Base-by-base conservation (phyloP, 1,139 yeast species). In the Hyphopichia pseudoburtonii region DNA sequence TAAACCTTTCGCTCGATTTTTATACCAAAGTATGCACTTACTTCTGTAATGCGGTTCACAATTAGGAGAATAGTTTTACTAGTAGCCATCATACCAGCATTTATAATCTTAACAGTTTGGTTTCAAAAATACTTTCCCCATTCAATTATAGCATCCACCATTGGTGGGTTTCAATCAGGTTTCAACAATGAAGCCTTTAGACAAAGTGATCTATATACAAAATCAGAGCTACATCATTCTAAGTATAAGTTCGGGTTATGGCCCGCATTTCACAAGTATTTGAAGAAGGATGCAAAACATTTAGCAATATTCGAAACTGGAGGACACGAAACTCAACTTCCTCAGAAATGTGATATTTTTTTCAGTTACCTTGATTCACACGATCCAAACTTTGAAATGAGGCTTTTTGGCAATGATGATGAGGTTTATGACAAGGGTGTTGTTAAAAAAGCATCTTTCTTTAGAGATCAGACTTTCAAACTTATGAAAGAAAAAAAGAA, bases 371-470 rank as follows among this genome's bases (percentile, higher is more conserved):
- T 59, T 40, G 32, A 42, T 5, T 30, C 36, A 3, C 31, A 24
- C 4, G 23, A 58, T 34, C 64, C 68, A 1, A 56, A 56, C 2
- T 67, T 64, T 63, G 26, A 21, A 11, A 52, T 65, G 38, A 47
- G 48, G 2, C 11, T 21, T 10, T 38, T 37, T 12, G 48, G 50
- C 31, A 46, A 45, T 3, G 44, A 42, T 18, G 38, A 45, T 8
- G 31, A 36, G 8, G 10, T 28, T 14, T 65, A 51, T 42, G 70
- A 65, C 33, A 69, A 68, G 46, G 49, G 54, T 28, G 51, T 64
- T 5, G 64, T 43, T 11, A 39, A 52, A 28, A 60, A 60, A 43
- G 50, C 36, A 8, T 28, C 26, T 3, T 60, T 42, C 38, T 56
- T 60, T 40, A 34, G 36, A 10, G 36, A 44, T 5, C 37, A 39